Evolutionary conservation across 495 filamentous ascomycete genomes (phyloP).

Genomic region (Xylaria acuta): DNA sequence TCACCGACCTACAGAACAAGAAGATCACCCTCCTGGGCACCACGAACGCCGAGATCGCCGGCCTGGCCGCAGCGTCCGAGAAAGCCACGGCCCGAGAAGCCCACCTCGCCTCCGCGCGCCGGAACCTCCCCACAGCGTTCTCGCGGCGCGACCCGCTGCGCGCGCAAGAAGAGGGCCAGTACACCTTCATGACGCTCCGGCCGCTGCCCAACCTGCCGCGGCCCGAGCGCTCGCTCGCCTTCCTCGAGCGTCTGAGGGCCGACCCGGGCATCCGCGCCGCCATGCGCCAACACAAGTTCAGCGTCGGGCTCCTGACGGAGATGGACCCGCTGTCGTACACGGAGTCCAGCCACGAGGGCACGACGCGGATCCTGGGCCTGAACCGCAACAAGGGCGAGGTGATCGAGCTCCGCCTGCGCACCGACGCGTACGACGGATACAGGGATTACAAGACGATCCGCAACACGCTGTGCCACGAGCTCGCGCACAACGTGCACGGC

Average conservation of each 20-base stretch:
- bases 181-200: slow-evolving; percentile 81
- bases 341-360: slow-evolving; percentile 64
- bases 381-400: slow-evolving; percentile 89
- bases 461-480: slow-evolving; percentile 92
- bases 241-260: slow-evolving; percentile 75
- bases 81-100: slow-evolving; percentile 48
- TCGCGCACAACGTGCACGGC: slow-evolving; percentile 87
- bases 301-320: slow-evolving; percentile 87
- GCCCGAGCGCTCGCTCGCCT: slow-evolving; percentile 68
- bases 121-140: slow-evolving; percentile 38
- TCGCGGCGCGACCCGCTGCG: slow-evolving; percentile 30
- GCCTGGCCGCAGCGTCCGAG: slow-evolving; percentile 50
- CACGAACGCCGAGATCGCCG: slow-evolving; percentile 57
- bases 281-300: slow-evolving; percentile 85
- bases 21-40: slow-evolving; percentile 70
- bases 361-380: slow-evolving; percentile 78
- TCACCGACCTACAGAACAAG: slow-evolving; percentile 59
- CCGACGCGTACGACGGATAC: slow-evolving; percentile 94
- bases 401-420: slow-evolving; percentile 88
- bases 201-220: slow-evolving; percentile 82
- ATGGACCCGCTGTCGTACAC: slow-evolving; percentile 92
- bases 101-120: slow-evolving; percentile 46
- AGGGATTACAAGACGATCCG: slow-evolving; percentile 88
- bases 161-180: slow-evolving; percentile 61
- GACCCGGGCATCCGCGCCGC: slow-evolving; percentile 85